Evolutionary conservation across 768 basidiomycete species (phyloP).

Genomic region (Tricholoma hemisulphureum): DNA sequence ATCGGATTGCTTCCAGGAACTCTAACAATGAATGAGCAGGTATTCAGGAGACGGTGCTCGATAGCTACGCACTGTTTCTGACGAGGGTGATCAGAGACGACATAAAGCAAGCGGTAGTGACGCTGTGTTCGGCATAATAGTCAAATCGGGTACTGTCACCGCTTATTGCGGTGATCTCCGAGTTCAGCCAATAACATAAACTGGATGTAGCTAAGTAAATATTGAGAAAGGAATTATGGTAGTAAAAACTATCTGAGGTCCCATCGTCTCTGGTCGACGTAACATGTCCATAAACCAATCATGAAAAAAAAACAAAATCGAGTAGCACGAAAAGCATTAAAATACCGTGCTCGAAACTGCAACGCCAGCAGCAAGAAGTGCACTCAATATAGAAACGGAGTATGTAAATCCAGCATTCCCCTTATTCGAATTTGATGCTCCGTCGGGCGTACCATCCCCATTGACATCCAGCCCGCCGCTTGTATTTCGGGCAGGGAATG

Average conservation of each 20-base stretch:
- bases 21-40: constrained; percentile 41
- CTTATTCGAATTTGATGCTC: background rate
- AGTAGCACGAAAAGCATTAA: constrained; percentile 9
- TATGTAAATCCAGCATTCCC: constrained; percentile 8
- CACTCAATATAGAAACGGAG: constrained; percentile 9
- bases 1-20: constrained; percentile 84
- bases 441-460: constrained; percentile 38
- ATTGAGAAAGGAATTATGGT: background rate
- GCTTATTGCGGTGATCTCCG: constrained; percentile 18
- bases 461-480: constrained; percentile 36
- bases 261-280: constrained; percentile 12
- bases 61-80: constrained; percentile 38
- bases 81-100: constrained; percentile 43
- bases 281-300: constrained; percentile 12
- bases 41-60: background rate
- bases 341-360: constrained; percentile 5
- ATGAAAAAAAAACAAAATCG: constrained; percentile 5
- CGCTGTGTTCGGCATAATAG: background rate
- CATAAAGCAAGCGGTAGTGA: constrained; percentile 25
- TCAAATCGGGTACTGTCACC: background rate
- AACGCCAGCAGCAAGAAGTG: constrained; percentile 9
- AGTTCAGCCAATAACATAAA: background rate
- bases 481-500: constrained; percentile 56
- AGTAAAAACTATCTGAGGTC: constrained; percentile 4
- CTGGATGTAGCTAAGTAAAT: background rate